Percentiles rank a stretch among this genome's conserved stretches.
Conservation (phyloP, 768 basidiomycete genomes). For the Suillus alpinus region DNA sequence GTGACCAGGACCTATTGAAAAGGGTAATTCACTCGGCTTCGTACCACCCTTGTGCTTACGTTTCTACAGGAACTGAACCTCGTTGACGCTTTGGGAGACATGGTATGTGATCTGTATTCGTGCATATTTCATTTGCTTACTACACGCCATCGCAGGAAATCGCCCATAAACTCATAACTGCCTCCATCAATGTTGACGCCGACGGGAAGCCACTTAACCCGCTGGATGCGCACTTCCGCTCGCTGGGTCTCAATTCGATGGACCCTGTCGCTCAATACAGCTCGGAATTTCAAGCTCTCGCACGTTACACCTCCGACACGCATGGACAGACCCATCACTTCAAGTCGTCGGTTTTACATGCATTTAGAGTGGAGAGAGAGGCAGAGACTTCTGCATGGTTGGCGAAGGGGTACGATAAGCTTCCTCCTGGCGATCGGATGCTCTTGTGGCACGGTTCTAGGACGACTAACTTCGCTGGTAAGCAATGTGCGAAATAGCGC, state of each 20-base stretch:
- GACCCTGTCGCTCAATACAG: constrained; percentile 39
- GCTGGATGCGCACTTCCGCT: constrained; percentile 52
- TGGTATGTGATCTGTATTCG: constrained; percentile 36
- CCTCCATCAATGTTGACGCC: constrained; percentile 34
- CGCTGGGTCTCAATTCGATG: constrained; percentile 52
- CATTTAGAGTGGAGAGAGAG: constrained; percentile 52
- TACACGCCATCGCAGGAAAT: constrained; percentile 41
- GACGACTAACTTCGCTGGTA: constrained; percentile 62
- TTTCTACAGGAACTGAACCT: constrained; percentile 51
- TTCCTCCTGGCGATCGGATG: constrained; percentile 48
- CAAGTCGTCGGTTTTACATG: constrained; percentile 40
- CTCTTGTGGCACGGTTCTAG: constrained; percentile 65
- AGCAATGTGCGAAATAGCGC: background rate
- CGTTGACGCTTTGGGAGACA: constrained; percentile 63
- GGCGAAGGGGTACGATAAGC: constrained; percentile 42
- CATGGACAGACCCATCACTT: constrained; percentile 56
- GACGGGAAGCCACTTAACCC: constrained; percentile 52
- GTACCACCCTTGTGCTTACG: background rate
- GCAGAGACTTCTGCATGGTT: constrained; percentile 40
- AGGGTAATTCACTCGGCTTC: constrained; percentile 24
- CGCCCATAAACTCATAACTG: constrained; percentile 52
- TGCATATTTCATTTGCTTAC: background rate
- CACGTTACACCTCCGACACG: constrained; percentile 49
- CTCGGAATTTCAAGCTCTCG: constrained; percentile 47
- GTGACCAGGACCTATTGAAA: constrained; percentile 36